phyloP scores from a whole-genome alignment of 148 eudicot genomes.

The Silene conica region DNA sequence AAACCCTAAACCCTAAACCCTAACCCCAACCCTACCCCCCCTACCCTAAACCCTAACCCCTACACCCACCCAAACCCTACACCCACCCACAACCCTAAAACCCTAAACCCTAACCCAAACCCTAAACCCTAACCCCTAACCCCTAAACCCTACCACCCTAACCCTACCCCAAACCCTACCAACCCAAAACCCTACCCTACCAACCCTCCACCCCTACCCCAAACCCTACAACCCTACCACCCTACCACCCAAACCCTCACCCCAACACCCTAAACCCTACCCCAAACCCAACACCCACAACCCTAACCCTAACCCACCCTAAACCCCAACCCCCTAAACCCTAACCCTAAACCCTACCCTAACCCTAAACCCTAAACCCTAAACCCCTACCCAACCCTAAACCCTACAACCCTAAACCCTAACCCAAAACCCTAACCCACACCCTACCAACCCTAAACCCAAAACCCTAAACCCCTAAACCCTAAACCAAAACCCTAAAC shows the following conservation, averaged over 20 bases:
- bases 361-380: too few relatives aligned
- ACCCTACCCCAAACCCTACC: not conserved
- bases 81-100: too few relatives aligned
- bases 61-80: too few relatives aligned
- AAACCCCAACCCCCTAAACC: not conserved
- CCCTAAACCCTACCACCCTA: not conserved
- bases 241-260: not conserved
- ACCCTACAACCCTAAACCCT: too few relatives aligned
- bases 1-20: conserved; percentile 7
- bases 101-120: conserved; percentile 7
- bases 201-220: conserved; percentile 8
- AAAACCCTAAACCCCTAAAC: too few relatives aligned
- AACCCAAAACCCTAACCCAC: too few relatives aligned
- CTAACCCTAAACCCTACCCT: conserved; percentile 1
- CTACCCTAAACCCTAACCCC: not conserved
- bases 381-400: too few relatives aligned
- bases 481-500: conserved; percentile 15
- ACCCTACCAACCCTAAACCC: conserved; percentile 7
- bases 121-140: not conserved
- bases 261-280: conserved; percentile 3
- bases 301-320: conserved; percentile 7
- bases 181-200: not conserved
- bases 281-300: not conserved
- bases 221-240: not conserved
- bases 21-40: not conserved